A percentile compares a stretch with the other conserved stretches of the same genome.
Conservation (phyloP, 2,329 filamentous ascomycete species). For the Lachnellula suecica region DNA sequence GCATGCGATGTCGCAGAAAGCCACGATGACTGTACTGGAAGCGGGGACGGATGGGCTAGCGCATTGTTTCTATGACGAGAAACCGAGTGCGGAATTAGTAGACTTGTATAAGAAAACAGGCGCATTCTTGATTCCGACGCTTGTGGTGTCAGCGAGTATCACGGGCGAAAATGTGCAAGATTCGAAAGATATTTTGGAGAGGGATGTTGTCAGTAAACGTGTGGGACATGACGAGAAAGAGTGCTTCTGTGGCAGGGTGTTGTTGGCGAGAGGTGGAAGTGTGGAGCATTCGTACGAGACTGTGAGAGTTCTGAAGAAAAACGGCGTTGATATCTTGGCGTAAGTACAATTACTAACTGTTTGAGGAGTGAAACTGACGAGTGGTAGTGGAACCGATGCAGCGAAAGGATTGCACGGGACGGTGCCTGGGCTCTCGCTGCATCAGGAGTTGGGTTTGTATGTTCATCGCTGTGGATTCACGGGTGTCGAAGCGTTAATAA, state of each 20-base stretch:
- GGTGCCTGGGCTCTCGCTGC: slow-evolving; percentile 17
- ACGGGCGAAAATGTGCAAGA: slow-evolving; percentile 4
- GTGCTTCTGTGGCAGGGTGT: background rate
- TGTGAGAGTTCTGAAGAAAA: background rate
- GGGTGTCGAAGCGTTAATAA: slow-evolving; percentile 27
- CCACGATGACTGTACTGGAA: slow-evolving; percentile 29
- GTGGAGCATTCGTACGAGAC: slow-evolving; percentile 6
- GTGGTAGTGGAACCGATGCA: slow-evolving; percentile 5
- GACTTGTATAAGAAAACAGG: slow-evolving; percentile 4
- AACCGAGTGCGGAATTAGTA: slow-evolving; percentile 7
- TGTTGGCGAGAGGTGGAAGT: background rate
- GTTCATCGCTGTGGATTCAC: slow-evolving; percentile 25
- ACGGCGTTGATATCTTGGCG: slow-evolving; percentile 6
- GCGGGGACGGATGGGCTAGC: slow-evolving; percentile 32
- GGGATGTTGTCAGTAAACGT: background rate
- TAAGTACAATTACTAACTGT: background rate
- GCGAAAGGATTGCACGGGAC: slow-evolving; percentile 5
- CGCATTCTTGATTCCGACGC: slow-evolving; percentile 5
- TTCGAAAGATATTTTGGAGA: too few relatives aligned
- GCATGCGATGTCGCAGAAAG: slow-evolving; percentile 28
- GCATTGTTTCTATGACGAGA: slow-evolving; percentile 33
- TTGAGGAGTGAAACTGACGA: background rate
- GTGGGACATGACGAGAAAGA: background rate
- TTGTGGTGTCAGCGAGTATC: slow-evolving; percentile 1
- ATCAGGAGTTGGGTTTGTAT: slow-evolving; percentile 29